phyloP scores from a whole-genome alignment of 192 early-diverging fungal species.

The Backusella australiensis region DNA sequence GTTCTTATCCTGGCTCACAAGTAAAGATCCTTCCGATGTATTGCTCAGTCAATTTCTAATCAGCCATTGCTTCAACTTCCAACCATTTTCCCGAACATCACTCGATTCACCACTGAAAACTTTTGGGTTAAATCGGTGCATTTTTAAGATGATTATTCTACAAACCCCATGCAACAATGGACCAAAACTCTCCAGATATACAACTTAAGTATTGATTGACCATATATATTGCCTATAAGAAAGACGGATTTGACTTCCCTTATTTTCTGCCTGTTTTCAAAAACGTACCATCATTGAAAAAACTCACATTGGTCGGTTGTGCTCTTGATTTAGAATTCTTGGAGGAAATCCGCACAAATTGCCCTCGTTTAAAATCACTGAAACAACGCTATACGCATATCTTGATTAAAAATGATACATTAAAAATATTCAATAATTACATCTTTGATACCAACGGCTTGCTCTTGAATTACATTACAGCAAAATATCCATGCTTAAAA shows the following conservation, averaged over 20 bases:
- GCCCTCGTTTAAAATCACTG: not conserved
- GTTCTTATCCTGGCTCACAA: too few relatives aligned
- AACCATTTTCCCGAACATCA: too few relatives aligned
- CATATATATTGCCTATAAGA: not conserved
- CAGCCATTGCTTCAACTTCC: too few relatives aligned
- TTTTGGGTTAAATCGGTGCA: too few relatives aligned
- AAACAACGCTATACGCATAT: not conserved
- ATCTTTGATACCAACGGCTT: not conserved
- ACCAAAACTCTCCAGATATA: not conserved
- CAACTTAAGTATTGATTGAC: not conserved
- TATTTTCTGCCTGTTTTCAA: not conserved
- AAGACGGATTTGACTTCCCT: not conserved
- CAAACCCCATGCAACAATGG: not conserved
- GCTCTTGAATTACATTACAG: not conserved
- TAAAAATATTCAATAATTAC: not conserved
- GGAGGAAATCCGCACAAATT: not conserved
- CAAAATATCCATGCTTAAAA: not conserved
- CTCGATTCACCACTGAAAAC: too few relatives aligned
- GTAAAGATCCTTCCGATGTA: too few relatives aligned
- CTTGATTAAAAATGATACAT: too few relatives aligned
- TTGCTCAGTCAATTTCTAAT: too few relatives aligned
- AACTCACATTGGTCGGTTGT: not conserved
- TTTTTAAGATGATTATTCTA: too few relatives aligned
- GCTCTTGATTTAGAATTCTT: not conserved
- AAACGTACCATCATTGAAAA: not conserved